These are phyloP conservation scores for Xylaria grammica DNA, from an alignment of 495 filamentous ascomycete species.

Conservation along the genomic window DNA sequence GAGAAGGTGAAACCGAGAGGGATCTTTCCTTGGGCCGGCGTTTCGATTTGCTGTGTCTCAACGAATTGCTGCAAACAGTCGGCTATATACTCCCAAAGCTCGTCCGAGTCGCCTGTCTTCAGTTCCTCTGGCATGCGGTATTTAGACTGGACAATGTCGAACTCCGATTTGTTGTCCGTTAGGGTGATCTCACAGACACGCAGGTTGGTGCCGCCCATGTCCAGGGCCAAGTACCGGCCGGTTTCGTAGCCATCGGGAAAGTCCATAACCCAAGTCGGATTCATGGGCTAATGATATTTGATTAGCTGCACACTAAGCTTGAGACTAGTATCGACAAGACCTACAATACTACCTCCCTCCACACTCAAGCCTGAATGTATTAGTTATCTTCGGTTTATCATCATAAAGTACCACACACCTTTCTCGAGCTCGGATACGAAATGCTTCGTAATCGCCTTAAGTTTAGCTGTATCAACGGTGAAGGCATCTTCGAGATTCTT, in stretches of 20 bases:
- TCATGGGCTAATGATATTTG: slow-evolving; percentile 78
- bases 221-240: slow-evolving; percentile 89
- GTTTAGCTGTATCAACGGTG: slow-evolving; percentile 74
- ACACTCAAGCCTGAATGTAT: slow-evolving; percentile 69
- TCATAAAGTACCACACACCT: slow-evolving; percentile 59
- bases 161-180: slow-evolving; percentile 88
- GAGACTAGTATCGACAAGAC: slow-evolving; percentile 37
- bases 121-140: slow-evolving; percentile 97
- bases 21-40: slow-evolving; percentile 63
- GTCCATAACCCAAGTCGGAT: slow-evolving; percentile 96
- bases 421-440: slow-evolving; percentile 89
- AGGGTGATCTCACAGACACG: slow-evolving; percentile 96
- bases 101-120: slow-evolving; percentile 85
- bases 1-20: slow-evolving; percentile 98
- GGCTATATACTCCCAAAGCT: slow-evolving; percentile 97
- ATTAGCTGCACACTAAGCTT: slow-evolving; percentile 23
- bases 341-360: slow-evolving; percentile 91
- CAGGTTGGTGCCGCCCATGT: slow-evolving; percentile 98
- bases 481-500: slow-evolving; percentile 85
- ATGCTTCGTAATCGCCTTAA: slow-evolving; percentile 87
- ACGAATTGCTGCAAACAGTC: slow-evolving; percentile 97
- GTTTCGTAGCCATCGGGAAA: slow-evolving; percentile 89
- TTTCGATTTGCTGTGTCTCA: slow-evolving; percentile 81
- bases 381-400: slow-evolving; percentile 18
- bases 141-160: slow-evolving; percentile 99